These are phyloP conservation scores for Talaromyces sp. DNA, from an alignment of 2,329 filamentous ascomycete genomes.

Conservation along the genomic window DNA sequence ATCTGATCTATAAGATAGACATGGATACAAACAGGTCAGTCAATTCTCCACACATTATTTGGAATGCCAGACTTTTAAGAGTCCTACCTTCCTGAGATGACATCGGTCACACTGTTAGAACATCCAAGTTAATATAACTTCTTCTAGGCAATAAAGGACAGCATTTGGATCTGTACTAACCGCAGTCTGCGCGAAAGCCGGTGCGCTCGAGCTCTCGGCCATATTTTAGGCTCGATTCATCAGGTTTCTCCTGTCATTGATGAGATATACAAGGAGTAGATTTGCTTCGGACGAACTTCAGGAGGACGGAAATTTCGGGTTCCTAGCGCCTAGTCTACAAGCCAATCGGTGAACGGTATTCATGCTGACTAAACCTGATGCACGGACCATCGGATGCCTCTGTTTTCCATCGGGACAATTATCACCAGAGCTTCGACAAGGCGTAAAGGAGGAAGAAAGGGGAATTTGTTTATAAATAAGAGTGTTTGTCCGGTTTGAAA, in stretches of 20 bases:
- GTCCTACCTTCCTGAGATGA: constrained; percentile 5
- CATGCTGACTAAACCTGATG: background rate
- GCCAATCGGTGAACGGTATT: background rate
- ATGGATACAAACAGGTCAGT: background rate
- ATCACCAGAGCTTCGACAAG: background rate
- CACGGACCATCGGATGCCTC: background rate
- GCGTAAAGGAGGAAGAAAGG: background rate
- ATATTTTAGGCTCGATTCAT: background rate
- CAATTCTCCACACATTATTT: background rate
- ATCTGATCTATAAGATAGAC: constrained; percentile 25
- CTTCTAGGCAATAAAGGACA: no score
- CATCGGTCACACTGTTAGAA: constrained; percentile 16
- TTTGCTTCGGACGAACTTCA: background rate
- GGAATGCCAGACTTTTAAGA: background rate
- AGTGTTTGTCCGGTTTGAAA: background rate
- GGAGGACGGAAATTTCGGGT: background rate
- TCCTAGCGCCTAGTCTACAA: background rate
- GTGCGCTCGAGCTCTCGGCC: background rate
- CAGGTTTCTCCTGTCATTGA: background rate
- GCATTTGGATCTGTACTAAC: background rate
- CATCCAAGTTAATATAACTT: background rate
- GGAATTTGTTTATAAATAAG: background rate
- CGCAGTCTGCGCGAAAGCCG: background rate
- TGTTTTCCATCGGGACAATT: constrained; percentile 13
- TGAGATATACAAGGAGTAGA: background rate